A percentile compares a stretch with the other conserved stretches of the same genome.
Evolutionary conservation across 2,329 filamentous ascomycete genomes (phyloP).

Genomic region (Eutypella sp.): DNA sequence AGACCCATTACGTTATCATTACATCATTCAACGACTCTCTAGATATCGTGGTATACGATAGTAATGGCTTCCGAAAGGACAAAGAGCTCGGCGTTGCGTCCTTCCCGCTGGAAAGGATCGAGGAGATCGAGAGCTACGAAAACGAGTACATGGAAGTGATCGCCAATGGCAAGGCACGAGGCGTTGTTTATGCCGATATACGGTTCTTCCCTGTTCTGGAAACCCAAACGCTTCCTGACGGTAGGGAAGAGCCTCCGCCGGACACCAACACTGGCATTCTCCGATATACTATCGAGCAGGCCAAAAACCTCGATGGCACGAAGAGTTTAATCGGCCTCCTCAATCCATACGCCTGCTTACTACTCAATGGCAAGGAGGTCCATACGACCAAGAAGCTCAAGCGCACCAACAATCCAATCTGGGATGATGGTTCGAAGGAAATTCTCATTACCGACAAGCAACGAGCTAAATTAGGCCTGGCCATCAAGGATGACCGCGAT

Average conservation of each 20-base stretch:
- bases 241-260: constrained; percentile 72
- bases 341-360: constrained; percentile 82
- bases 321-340: constrained; percentile 90
- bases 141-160: constrained; percentile 82
- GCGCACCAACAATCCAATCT: constrained; percentile 95
- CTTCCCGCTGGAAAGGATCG: constrained; percentile 78
- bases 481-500: constrained; percentile 93
- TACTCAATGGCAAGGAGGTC: constrained; percentile 89
- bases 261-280: constrained; percentile 92
- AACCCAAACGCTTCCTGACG: constrained; percentile 65
- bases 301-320: constrained; percentile 87
- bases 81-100: constrained; percentile 87
- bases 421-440: constrained; percentile 88
- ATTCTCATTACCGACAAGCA: constrained; percentile 92
- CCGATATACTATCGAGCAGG: constrained; percentile 89
- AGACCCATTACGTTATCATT: constrained; percentile 92
- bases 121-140: constrained; percentile 72
- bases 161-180: constrained; percentile 77
- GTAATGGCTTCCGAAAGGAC: constrained; percentile 93
- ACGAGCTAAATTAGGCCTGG: constrained; percentile 81
- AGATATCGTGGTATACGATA: constrained; percentile 82
- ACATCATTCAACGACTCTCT: constrained; percentile 85
- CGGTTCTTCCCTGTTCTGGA: constrained; percentile 94
- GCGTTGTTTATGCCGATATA: constrained; percentile 74
- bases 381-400: constrained; percentile 89